Evolutionary conservation across 208 protist species (phyloP), one percentile per base, ranked within the genome.

Genomic region (Wallacemonas rigidus): DNA sequence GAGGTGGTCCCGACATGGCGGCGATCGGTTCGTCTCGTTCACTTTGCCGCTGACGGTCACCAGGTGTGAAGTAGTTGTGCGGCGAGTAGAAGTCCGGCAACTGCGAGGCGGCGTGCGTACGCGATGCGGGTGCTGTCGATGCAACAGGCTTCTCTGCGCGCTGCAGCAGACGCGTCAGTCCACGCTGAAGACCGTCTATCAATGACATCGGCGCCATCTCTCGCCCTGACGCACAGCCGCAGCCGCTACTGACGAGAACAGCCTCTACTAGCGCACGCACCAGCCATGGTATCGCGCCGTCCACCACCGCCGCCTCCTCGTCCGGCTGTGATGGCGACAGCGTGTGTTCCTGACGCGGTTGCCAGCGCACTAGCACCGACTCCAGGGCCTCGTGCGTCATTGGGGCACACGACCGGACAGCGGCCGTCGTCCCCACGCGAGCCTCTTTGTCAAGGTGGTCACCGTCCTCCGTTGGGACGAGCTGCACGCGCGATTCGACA

Each of bases 401-500:
- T 26, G 26, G 0, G 26, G 26, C 26, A 0, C 26, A 26, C 26
- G 26, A 26, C 26, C 26, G 26, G 26, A 26, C 26, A 26, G 26
- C 26, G 26, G 26, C 26, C 26, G 26, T 26, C 26, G 26, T 26
- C 26, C 26, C 26, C 26, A 26, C 26, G 26, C 26, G 26, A 26
- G 26, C 26, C 26, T 26, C 56, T 6, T 12, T 0, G 45, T 50
- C 12, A 12, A 14, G 45, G 45, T 50, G 45, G 12, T 50, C 8
- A 1, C 35, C 26, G 56, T 26, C 36, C 26, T 5, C 26, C 15
- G 56, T 62, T 38, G 38, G 51, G 15, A 41, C 36, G 39, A 75
- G 6, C 48, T 67, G 60, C n/a, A 64, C 47, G 15, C 75, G 55
- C 8, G 76, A 76, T 67, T 81, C 76, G 4, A 57, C 72, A 9